These are phyloP conservation scores for Spergularia bocconei DNA, from an alignment of 148 eudicot genomes.

Conservation along the genomic window DNA sequence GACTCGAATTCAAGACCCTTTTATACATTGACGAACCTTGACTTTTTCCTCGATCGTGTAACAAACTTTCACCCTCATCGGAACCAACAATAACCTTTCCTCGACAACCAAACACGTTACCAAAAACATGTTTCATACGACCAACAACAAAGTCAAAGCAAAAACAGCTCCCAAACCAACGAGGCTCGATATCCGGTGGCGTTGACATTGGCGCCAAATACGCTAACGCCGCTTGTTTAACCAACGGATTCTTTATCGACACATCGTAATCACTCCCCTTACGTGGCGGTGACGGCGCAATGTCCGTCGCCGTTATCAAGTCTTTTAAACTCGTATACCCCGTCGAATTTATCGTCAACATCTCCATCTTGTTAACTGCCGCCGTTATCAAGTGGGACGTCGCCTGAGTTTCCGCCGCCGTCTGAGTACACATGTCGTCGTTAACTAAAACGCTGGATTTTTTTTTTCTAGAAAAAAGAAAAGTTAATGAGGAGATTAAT, in stretches of 20 bases:
- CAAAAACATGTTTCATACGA: not conserved
- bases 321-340: conserved; percentile 3
- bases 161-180: not conserved
- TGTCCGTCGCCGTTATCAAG: not conserved
- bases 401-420: too few relatives aligned
- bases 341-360: not conserved
- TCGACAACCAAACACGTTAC: not conserved
- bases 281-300: not conserved
- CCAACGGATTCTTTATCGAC: conserved; percentile 16
- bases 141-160: conserved; percentile 14
- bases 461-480: too few relatives aligned
- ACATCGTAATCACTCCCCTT: not conserved
- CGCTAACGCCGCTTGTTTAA: conserved; percentile 28
- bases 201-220: conserved; percentile 19
- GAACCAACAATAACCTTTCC: not conserved
- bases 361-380: not conserved
- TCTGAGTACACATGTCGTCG: too few relatives aligned
- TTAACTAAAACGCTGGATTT: too few relatives aligned
- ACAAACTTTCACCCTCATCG: too few relatives aligned
- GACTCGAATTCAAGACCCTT: too few relatives aligned
- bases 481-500: too few relatives aligned
- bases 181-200: not conserved
- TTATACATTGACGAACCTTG: too few relatives aligned
- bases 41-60: too few relatives aligned
- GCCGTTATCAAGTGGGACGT: not conserved